Conservation (phyloP, 768 basidiomycete species). For the Crepidotus variabilis region DNA sequence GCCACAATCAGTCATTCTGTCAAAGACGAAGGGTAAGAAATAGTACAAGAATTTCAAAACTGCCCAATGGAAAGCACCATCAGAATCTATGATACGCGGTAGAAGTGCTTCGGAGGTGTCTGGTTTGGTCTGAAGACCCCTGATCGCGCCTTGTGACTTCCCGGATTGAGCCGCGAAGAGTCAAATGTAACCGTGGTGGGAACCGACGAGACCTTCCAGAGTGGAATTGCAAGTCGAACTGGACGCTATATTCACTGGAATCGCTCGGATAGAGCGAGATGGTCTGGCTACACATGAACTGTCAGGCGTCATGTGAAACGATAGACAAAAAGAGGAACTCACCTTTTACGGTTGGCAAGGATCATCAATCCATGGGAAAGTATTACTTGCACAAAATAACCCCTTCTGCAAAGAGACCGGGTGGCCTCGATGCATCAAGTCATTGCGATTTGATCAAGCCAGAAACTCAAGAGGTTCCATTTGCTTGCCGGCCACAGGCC, state of each 20-base stretch:
- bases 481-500: background rate
- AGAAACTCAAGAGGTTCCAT: background rate
- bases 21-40: constrained; percentile 16
- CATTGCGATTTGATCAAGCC: background rate
- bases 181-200: constrained; percentile 20
- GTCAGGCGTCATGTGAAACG: constrained; percentile 16
- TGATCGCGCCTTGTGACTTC: constrained; percentile 31
- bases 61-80: constrained; percentile 17
- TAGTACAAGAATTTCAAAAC: constrained; percentile 18
- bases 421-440: background rate
- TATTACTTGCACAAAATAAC: background rate
- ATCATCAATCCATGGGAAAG: constrained; percentile 1
- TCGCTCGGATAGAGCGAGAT: constrained; percentile 2
- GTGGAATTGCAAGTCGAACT: constrained; percentile 6
- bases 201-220: constrained; percentile 12
- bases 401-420: background rate
- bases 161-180: constrained; percentile 21
- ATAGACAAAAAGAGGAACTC: constrained; percentile 13
- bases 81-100: constrained; percentile 25
- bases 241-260: constrained; percentile 12
- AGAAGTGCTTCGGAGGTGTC: constrained; percentile 22
- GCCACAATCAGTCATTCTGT: constrained; percentile 35
- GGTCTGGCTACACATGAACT: constrained; percentile 14
- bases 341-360: constrained; percentile 14
- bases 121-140: constrained; percentile 22